phyloP scores from a whole-genome alignment of 768 basidiomycete genomes.

The Rhodocollybia butyracea region DNA sequence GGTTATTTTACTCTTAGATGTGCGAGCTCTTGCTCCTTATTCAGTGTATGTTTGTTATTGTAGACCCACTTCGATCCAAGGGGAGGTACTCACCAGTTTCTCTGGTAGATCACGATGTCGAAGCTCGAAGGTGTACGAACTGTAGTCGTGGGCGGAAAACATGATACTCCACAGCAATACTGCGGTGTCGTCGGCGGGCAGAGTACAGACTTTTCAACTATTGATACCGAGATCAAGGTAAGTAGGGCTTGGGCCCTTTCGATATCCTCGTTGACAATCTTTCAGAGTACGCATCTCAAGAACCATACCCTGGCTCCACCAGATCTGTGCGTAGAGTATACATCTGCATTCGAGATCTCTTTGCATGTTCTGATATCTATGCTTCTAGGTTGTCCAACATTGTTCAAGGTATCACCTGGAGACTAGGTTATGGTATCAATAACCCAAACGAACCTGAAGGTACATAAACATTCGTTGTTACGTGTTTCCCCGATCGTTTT shows the following conservation, averaged over 20 bases:
- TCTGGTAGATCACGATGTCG: constrained; percentile 55
- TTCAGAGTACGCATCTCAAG: constrained; percentile 51
- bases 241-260: background rate
- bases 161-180: constrained; percentile 47
- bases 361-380: constrained; percentile 3
- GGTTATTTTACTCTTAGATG: constrained; percentile 27
- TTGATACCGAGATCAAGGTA: constrained; percentile 60
- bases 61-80: background rate
- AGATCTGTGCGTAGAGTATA: constrained; percentile 43
- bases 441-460: constrained; percentile 56
- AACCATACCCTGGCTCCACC: constrained; percentile 54
- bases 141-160: constrained; percentile 51
- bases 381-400: constrained; percentile 44
- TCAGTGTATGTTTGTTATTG: constrained; percentile 34
- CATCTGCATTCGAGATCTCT: constrained; percentile 1
- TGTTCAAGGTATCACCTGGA: constrained; percentile 60
- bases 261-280: background rate
- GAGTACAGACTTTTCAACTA: constrained; percentile 51
- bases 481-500: no score
- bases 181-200: constrained; percentile 65
- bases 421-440: constrained; percentile 55
- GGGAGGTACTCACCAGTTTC: background rate
- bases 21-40: constrained; percentile 45
- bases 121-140: constrained; percentile 56
- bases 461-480: no score